Percentiles rank a stretch among this genome's conserved stretches.
Conservation (phyloP, 805 yeast genomes). For the Candida ponderosae region DNA sequence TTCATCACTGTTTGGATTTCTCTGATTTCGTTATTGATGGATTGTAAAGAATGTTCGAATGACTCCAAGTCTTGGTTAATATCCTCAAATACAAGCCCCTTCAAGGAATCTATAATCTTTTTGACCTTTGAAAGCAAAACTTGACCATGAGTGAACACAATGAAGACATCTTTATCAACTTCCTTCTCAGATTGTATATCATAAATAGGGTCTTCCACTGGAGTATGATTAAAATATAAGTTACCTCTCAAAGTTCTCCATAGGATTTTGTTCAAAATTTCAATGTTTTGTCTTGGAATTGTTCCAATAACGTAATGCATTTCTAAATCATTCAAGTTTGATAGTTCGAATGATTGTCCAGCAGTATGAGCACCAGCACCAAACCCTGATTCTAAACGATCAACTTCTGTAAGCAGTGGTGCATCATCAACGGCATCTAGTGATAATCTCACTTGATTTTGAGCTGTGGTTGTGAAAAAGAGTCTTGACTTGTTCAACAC, state of each 20-base stretch:
- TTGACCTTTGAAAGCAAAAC: slow-evolving; percentile 63
- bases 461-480: slow-evolving; percentile 34
- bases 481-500: slow-evolving; percentile 43
- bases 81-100: slow-evolving; percentile 64
- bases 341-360: slow-evolving; percentile 8
- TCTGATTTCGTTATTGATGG: slow-evolving; percentile 38
- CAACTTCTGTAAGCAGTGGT: slow-evolving; percentile 27
- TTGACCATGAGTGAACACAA: slow-evolving; percentile 88
- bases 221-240: slow-evolving; percentile 66
- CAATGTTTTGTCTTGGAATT: slow-evolving; percentile 61
- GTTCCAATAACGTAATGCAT: slow-evolving; percentile 56
- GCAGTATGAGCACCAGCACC: neutral
- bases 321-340: slow-evolving; percentile 17
- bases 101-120: slow-evolving; percentile 84
- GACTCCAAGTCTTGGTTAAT: slow-evolving; percentile 33
- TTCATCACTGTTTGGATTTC: slow-evolving; percentile 55
- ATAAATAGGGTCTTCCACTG: slow-evolving; percentile 60
- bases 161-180: slow-evolving; percentile 72
- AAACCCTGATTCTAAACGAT: slow-evolving; percentile 29
- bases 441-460: slow-evolving; percentile 23
- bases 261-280: slow-evolving; percentile 67
- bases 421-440: slow-evolving; percentile 29
- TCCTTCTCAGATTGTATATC: slow-evolving; percentile 50
- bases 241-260: slow-evolving; percentile 96
- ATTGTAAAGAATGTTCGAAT: slow-evolving; percentile 11